Evolutionary conservation across 2,329 filamentous ascomycete genomes (phyloP), one percentile per base, ranked within the genome.

Genomic region (Trichoderma sp.): DNA sequence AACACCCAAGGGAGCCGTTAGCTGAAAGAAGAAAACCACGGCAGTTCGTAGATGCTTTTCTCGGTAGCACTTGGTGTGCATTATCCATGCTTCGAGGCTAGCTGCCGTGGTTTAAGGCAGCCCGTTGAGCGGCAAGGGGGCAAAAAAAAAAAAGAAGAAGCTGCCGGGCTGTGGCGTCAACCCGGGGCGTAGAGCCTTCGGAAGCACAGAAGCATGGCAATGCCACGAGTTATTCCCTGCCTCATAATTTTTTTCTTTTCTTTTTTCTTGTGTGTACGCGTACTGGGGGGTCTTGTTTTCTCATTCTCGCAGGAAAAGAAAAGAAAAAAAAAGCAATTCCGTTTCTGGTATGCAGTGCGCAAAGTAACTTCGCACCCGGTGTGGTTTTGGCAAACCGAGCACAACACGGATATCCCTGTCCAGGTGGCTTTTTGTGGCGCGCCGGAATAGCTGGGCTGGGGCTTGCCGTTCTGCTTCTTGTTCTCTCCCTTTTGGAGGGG

Each of bases 271-370:
- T n/a, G 13, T 58, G 13, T 15, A 34, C 32, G 26, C 11, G 13
- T n/a, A 53, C 17, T 8, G 23, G 53, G 26, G 55, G n/a, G 28
- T 23, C 20, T 66, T 68, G 55, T 34, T 62, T 34, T 62, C 39
- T 50, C 39, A 15, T 53, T 34, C 26, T 23, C 23, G 66, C 32
- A 61, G 23, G 23, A 50, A 11, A 39, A 39, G 34, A 36, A 34
- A 5, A 17, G 3, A 17, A 17, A 17, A 15, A 39, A 39, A 39
- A 61, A 26, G 34, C 7, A 59, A 20, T 59, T 61, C 66, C 66
- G 39, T 28, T 68, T 68, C 20, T 68, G 66, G 66, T 50, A 68
- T 47, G 66, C 66, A 68, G 66, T 68, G 66, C 66, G 66, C 66
- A 28, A 50, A 50, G 50, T 58, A 58, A 17, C 15, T 57, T 28